These are phyloP conservation scores for Alternaria arbusti DNA, from an alignment of 2,329 filamentous ascomycete genomes.

Conservation along the genomic window DNA sequence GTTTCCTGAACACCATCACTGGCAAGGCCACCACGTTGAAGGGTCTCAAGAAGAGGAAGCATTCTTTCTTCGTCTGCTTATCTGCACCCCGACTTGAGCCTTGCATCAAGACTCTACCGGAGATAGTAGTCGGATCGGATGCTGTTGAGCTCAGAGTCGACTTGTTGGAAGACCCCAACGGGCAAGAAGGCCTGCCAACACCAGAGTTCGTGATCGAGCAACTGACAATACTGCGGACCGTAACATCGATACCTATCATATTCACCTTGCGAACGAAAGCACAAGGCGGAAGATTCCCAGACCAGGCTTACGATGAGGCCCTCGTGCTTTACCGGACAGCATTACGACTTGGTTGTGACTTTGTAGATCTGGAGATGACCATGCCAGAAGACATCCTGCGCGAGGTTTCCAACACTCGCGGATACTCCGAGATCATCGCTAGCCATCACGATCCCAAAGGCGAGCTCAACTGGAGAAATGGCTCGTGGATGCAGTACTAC, in stretches of 20 bases:
- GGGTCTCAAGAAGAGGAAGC: slow-evolving; percentile 66
- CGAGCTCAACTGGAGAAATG: slow-evolving; percentile 83
- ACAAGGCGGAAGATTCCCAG: slow-evolving; percentile 88
- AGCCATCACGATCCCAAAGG: slow-evolving; percentile 91
- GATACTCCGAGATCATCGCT: slow-evolving; percentile 83
- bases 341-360: slow-evolving; percentile 85
- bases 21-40: slow-evolving; percentile 63
- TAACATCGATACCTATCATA: slow-evolving; percentile 78
- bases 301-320: slow-evolving; percentile 73
- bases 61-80: slow-evolving; percentile 91
- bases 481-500: slow-evolving; percentile 90
- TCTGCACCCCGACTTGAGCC: slow-evolving; percentile 77
- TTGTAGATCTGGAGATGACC: slow-evolving; percentile 90
- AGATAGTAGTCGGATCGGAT: slow-evolving; percentile 83
- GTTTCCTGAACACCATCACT: slow-evolving; percentile 73
- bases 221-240: slow-evolving; percentile 76
- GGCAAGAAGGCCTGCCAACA: slow-evolving; percentile 62
- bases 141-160: slow-evolving; percentile 95
- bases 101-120: slow-evolving; percentile 69
- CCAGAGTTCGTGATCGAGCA: slow-evolving; percentile 82
- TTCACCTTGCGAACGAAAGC: slow-evolving; percentile 87
- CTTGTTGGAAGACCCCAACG: slow-evolving; percentile 75
- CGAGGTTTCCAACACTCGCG: slow-evolving; percentile 70
- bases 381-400: slow-evolving; percentile 79
- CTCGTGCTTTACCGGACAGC: slow-evolving; percentile 78